Conservation (phyloP, 768 basidiomycete genomes). For the Lactarius akahatsu region DNA sequence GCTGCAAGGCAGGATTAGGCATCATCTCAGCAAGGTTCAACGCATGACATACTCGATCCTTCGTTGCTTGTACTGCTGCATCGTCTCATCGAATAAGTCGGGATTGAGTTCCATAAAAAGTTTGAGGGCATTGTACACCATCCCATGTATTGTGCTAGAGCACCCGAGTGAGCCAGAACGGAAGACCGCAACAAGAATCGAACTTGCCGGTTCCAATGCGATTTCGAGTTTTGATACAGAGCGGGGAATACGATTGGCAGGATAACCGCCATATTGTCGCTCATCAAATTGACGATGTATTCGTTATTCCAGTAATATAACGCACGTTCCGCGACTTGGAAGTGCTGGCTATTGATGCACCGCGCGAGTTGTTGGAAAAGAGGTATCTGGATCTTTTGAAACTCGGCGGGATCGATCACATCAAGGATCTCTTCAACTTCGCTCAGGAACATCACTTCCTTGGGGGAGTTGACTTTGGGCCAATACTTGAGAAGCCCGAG, state of each 20-base stretch:
- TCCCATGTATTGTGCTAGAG: constrained; percentile 86
- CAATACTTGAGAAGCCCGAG: constrained; percentile 94
- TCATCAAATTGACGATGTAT: constrained; percentile 99
- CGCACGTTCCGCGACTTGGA: constrained; percentile 98
- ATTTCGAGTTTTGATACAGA: constrained; percentile 91
- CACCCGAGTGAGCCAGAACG: constrained; percentile 13
- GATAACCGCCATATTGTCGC: constrained; percentile 85
- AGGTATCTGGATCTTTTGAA: constrained; percentile 91
- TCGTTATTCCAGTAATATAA: constrained; percentile 99
- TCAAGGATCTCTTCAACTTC: constrained; percentile 99
- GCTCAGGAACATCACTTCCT: constrained; percentile 99
- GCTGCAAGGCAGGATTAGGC: constrained; percentile 41
- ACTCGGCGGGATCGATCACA: constrained; percentile 95
- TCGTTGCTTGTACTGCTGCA: constrained; percentile 90
- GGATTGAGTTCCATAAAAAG: constrained; percentile 99
- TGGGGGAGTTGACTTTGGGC: constrained; percentile 99
- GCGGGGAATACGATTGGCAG: constrained; percentile 97
- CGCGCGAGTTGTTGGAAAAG: constrained; percentile 93
- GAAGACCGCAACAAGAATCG: not conserved
- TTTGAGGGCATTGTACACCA: constrained; percentile 98
- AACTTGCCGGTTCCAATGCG: constrained; percentile 96
- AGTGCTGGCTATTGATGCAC: constrained; percentile 99
- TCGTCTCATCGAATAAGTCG: constrained; percentile 89
- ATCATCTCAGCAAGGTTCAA: not conserved
- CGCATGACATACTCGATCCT: constrained; percentile 60